These are phyloP conservation scores for Euphorbia tirucalli DNA, from an alignment of 345 rosid genomes.

Conservation along the genomic window DNA sequence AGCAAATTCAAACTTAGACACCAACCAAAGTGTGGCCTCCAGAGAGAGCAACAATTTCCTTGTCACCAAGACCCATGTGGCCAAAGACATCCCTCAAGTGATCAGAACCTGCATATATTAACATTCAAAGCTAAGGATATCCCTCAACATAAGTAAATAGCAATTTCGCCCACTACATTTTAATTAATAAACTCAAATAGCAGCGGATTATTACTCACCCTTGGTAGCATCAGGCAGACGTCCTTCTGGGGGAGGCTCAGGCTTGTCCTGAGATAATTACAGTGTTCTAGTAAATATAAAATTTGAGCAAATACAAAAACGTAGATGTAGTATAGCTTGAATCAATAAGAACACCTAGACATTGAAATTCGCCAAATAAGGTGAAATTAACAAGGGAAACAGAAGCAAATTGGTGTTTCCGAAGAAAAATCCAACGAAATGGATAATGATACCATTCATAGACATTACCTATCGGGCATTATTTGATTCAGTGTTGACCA, in stretches of 20 bases:
- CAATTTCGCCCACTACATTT: background rate
- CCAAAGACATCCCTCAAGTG: slow-evolving; percentile 77
- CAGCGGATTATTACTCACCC: slow-evolving; percentile 42
- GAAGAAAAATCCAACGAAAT: background rate
- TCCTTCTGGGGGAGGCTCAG: slow-evolving; percentile 88
- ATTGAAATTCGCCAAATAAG: background rate
- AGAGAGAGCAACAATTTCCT: slow-evolving; percentile 89
- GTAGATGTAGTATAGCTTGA: background rate
- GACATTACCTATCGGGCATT: background rate
- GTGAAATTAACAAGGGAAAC: background rate
- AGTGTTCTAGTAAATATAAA: background rate
- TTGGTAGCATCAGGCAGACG: slow-evolving; percentile 93
- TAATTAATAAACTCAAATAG: background rate
- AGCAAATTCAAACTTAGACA: background rate
- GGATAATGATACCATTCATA: background rate
- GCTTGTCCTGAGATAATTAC: slow-evolving; percentile 66
- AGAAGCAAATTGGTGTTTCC: background rate
- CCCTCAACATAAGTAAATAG: background rate
- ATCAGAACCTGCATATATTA: slow-evolving; percentile 48
- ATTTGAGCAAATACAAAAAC: background rate
- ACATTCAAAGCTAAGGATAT: background rate
- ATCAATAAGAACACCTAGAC: background rate
- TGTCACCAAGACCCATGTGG: slow-evolving; percentile 87
- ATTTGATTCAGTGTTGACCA: background rate
- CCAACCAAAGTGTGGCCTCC: slow-evolving; percentile 97